Percentiles rank a stretch among this genome's conserved stretches.
Conservation (phyloP, 768 basidiomycete species). For the Lactarius vividus region DNA sequence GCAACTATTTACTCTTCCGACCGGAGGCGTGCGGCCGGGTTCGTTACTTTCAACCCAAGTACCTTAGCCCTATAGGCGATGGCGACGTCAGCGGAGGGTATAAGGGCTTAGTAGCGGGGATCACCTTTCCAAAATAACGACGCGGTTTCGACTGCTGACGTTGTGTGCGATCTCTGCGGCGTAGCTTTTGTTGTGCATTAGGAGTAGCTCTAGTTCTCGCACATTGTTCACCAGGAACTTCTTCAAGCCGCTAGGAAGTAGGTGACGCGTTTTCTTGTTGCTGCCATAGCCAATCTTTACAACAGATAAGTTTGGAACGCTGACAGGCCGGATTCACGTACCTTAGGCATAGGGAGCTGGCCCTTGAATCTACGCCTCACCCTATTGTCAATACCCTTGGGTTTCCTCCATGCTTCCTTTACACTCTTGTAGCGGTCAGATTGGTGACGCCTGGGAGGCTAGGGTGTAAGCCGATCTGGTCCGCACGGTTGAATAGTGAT, state of each 20-base stretch:
- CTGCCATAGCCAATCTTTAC: constrained; percentile 81
- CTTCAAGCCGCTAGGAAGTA: constrained; percentile 94
- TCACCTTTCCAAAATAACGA: constrained; percentile 83
- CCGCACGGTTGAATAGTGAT: neutral
- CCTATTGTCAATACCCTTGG: constrained; percentile 99
- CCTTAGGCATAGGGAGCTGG: constrained; percentile 95
- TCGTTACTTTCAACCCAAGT: constrained; percentile 90
- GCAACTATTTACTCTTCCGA: constrained; percentile 77
- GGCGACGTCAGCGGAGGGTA: constrained; percentile 3
- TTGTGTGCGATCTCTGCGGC: constrained; percentile 96
- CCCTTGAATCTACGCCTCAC: constrained; percentile 95
- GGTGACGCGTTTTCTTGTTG: constrained; percentile 94
- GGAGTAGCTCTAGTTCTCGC: constrained; percentile 88
- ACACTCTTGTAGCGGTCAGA: constrained; percentile 96
- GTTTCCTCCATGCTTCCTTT: constrained; percentile 99
- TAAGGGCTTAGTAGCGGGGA: constrained; percentile 23
- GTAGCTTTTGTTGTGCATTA: constrained; percentile 97
- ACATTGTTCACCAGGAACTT: constrained; percentile 94
- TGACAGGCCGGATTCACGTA: constrained; percentile 33
- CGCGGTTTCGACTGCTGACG: constrained; percentile 94
- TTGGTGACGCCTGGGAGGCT: constrained; percentile 80
- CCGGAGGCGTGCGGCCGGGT: constrained; percentile 87
- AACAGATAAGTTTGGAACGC: neutral
- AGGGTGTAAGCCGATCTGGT: neutral
- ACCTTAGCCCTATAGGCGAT: constrained; percentile 63